Evolutionary conservation across 2,329 filamentous ascomycete species (phyloP).

Genomic region (Diaporthe humulicola): DNA sequence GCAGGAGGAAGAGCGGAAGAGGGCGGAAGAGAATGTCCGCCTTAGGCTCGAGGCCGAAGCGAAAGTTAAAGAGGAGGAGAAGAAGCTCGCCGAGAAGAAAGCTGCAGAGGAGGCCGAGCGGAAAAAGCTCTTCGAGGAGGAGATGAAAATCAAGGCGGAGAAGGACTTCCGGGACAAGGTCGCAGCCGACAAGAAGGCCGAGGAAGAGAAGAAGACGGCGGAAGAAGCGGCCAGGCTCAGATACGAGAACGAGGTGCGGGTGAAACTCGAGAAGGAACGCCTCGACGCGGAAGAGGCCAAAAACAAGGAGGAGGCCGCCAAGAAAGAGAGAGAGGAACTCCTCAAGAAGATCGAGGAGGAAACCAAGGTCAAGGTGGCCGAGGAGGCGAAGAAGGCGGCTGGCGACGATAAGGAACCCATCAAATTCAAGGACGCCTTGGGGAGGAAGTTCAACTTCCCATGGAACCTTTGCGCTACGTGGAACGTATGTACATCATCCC

Average conservation of each 20-base stretch:
- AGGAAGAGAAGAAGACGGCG: constrained; percentile 53
- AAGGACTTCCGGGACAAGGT: constrained; percentile 42
- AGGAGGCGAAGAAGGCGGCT: constrained; percentile 61
- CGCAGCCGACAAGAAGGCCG: constrained; percentile 51
- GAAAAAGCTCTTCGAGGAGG: constrained; percentile 62
- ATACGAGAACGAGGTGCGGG: constrained; percentile 43
- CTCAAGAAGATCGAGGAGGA: constrained; percentile 56
- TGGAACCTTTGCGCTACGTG: constrained; percentile 88
- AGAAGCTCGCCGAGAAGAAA: constrained; percentile 53
- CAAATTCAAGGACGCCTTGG: constrained; percentile 91
- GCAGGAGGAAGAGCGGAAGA: constrained; percentile 58
- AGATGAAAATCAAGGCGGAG: constrained; percentile 42
- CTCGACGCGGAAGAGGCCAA: constrained; percentile 57
- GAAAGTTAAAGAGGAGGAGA: constrained; percentile 59
- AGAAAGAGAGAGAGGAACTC: constrained; percentile 56
- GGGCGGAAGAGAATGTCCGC: constrained; percentile 60
- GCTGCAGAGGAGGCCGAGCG: constrained; percentile 53
- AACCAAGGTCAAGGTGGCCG: constrained; percentile 51
- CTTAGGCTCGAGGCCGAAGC: constrained; percentile 62
- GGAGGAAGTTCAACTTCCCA: constrained; percentile 92
- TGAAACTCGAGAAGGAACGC: constrained; percentile 60
- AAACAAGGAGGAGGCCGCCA: constrained; percentile 49
- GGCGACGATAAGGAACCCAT: constrained; percentile 80
- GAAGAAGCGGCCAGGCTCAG: constrained; percentile 53
- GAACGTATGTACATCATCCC: constrained; percentile 70